Evolutionary conservation across 2,329 filamentous ascomycete genomes (phyloP), one percentile per base, ranked within the genome.

Genomic region (Hypocrella siamensis): DNA sequence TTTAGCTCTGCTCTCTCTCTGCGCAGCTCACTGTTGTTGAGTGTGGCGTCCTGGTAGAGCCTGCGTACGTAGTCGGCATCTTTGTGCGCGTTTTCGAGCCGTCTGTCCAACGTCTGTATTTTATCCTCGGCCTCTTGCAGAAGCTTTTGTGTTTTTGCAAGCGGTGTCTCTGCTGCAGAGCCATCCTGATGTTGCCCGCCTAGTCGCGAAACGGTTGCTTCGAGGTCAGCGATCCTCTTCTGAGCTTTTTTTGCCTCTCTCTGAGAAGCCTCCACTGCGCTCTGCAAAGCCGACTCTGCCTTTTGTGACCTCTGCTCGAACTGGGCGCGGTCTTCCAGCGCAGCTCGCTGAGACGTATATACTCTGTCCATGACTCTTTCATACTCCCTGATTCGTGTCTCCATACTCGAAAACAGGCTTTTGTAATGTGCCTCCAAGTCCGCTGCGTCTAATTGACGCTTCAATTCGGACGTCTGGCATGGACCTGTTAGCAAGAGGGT

Each of bases 41-140:
- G 59, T 7, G 68, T 70, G 1, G 67, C 63, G 16, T 65, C 57
- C 41, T 78, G 75, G 42, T 79, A 81, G 8, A 63, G 56, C 4
- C 60, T 58, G 32, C 69, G 64, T 10, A 62, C 54, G 42, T 74
- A 81, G 2, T 73, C 67, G 17, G 63, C 53, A 4, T 74, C 67
- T 11, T 54, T 56, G 18, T 65, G 51, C 4, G 58, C 49, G 5
- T 56, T 51, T 32, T 56, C 54, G 5, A 56, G 45, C 15, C 53
- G 54, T 33, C 51, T 52, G 25, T 63, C 58, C 4, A 65, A 51
- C 11, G 54, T 45, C 30, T 53, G 48, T 12, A 60, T 52, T 17
- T 63, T 46, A 4, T 56, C 41, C 31, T 47, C 43, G 3, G 46
- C 39, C 29, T 54, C 56, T n/a, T 52, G 55, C 7, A 64, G 42